These are phyloP conservation scores for Cytospora piceicola DNA, from an alignment of 2,329 filamentous ascomycete species.

Conservation along the genomic window DNA sequence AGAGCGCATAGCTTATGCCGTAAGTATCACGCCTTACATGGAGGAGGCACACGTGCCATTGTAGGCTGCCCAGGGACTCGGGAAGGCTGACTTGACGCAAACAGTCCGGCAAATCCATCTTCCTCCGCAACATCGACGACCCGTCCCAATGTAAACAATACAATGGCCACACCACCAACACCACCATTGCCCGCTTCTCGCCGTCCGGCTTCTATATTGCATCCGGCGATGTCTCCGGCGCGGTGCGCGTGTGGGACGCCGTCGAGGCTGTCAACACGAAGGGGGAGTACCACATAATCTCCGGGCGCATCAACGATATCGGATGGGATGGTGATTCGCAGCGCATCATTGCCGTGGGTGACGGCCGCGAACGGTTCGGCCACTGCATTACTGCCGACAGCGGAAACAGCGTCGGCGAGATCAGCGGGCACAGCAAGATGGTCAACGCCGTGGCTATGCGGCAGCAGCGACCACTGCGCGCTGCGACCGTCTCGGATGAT, in stretches of 20 bases:
- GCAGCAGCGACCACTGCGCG: constrained; percentile 86
- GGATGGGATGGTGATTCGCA: constrained; percentile 98
- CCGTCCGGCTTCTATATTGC: constrained; percentile 95
- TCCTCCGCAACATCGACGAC: constrained; percentile 91
- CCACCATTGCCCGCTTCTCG: constrained; percentile 91
- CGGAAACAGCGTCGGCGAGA: constrained; percentile 93
- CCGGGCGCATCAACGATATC: constrained; percentile 92
- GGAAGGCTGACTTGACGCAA: background rate
- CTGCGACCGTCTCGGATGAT: constrained; percentile 42
- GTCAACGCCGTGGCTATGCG: constrained; percentile 92
- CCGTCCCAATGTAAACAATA: constrained; percentile 87
- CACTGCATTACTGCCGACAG: constrained; percentile 95
- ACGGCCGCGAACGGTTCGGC: constrained; percentile 91
- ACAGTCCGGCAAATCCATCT: constrained; percentile 94
- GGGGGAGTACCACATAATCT: constrained; percentile 93
- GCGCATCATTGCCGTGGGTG: constrained; percentile 92
- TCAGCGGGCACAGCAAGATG: constrained; percentile 85
- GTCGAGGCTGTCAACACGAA: constrained; percentile 84
- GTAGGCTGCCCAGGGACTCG: background rate
- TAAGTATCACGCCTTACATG: constrained; percentile 49
- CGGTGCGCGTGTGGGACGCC: constrained; percentile 90
- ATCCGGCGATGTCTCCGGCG: constrained; percentile 83
- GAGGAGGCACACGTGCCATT: background rate
- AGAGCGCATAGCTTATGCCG: constrained; percentile 89
- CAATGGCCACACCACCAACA: constrained; percentile 83